Conservation (phyloP, 768 basidiomycete genomes). For the Tephrocybe sp. region DNA sequence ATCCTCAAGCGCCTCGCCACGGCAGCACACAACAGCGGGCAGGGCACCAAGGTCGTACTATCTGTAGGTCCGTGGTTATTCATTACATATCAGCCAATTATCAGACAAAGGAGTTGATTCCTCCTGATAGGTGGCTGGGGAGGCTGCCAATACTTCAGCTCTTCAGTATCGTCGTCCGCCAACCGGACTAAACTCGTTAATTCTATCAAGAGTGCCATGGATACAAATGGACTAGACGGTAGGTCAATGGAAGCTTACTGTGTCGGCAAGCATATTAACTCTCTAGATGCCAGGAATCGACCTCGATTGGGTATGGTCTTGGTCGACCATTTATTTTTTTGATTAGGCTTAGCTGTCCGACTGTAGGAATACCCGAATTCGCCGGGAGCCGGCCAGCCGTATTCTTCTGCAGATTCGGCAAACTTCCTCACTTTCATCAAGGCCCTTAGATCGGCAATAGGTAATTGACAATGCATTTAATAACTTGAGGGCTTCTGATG, state of each 20-base stretch:
- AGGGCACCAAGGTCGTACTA: constrained; percentile 64
- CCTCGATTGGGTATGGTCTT: constrained; percentile 53
- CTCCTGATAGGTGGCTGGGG: constrained; percentile 61
- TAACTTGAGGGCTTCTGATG: neutral
- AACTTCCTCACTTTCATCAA: constrained; percentile 65
- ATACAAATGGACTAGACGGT: constrained; percentile 64
- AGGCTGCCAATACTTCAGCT: constrained; percentile 66
- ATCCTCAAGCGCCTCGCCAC: constrained; percentile 59
- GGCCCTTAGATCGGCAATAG: constrained; percentile 55
- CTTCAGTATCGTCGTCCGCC: constrained; percentile 47
- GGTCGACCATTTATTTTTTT: neutral
- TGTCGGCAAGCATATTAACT: constrained; percentile 22
- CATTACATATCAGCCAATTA: neutral
- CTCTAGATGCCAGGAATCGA: constrained; percentile 41
- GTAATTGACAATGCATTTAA: constrained; percentile 22
- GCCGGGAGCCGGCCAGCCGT: constrained; percentile 59
- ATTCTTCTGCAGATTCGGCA: constrained; percentile 57
- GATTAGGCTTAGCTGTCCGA: neutral
- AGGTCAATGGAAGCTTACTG: constrained; percentile 33
- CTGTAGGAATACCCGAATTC: constrained; percentile 71
- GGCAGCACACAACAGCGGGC: constrained; percentile 52
- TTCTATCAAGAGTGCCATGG: constrained; percentile 55
- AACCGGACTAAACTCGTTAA: constrained; percentile 58
- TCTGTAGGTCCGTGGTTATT: constrained; percentile 52
- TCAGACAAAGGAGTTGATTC: neutral